phyloP scores from a whole-genome alignment of 495 filamentous ascomycete species.

The Darksidea phi region DNA sequence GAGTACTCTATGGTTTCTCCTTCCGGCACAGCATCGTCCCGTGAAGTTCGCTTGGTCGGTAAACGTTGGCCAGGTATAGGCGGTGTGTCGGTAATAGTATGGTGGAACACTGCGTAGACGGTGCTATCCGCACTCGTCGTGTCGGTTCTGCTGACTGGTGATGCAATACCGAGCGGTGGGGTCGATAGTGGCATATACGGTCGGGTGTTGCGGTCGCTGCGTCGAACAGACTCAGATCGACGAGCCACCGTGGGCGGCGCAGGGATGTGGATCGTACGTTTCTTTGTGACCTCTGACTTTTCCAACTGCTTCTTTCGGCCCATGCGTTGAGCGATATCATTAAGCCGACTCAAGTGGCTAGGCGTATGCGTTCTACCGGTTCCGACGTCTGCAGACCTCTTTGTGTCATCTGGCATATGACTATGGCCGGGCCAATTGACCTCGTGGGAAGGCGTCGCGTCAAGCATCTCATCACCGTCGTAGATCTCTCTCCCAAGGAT shows the following conservation, averaged over 20 bases:
- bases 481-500: conserved; percentile 93
- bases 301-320: conserved; percentile 12
- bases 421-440: conserved; percentile 51
- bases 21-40: background rate
- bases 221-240: conserved; percentile 39
- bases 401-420: conserved; percentile 10
- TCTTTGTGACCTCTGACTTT: conserved; percentile 36
- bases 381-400: conserved; percentile 12
- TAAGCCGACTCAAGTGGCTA: conserved; percentile 32
- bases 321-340: conserved; percentile 37
- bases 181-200: conserved; percentile 40
- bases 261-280: conserved; percentile 39
- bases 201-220: background rate
- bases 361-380: conserved; percentile 15
- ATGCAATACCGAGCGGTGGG: conserved; percentile 63
- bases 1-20: background rate
- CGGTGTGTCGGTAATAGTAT: conserved; percentile 69
- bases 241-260: conserved; percentile 18
- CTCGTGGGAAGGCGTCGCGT: conserved; percentile 64
- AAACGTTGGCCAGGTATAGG: background rate
- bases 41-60: background rate
- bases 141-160: conserved; percentile 75
- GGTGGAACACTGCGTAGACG: conserved; percentile 79
- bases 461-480: conserved; percentile 94
- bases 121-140: conserved; percentile 77